Evolutionary conservation across 371 early-diverging fungal genomes (phyloP).

Genomic region (Apophysomyces sp.): DNA sequence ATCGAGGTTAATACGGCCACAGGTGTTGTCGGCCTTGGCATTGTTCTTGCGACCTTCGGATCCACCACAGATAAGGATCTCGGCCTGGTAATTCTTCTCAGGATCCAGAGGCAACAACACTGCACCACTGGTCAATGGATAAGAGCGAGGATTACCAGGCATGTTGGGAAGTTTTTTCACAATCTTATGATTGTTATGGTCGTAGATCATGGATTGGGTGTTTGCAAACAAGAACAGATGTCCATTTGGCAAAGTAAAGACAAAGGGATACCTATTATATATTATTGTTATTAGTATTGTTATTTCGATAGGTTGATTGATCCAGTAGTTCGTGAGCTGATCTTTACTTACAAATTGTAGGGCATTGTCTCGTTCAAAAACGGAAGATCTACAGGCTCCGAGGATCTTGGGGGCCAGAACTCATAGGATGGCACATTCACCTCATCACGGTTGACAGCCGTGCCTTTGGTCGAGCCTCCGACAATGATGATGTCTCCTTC

Average conservation of each 20-base stretch:
- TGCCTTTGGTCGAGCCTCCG: conserved; percentile 54
- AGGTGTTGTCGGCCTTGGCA: conserved; percentile 42
- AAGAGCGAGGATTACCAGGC: conserved; percentile 57
- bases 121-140: conserved; percentile 62
- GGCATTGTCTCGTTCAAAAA: conserved; percentile 63
- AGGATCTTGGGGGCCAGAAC: conserved; percentile 42
- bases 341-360: conserved; percentile 57
- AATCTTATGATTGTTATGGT: conserved; percentile 45
- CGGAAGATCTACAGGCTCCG: conserved; percentile 28
- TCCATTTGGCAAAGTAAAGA: conserved; percentile 51
- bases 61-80: conserved; percentile 66
- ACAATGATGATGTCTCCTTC: conserved; percentile 57
- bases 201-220: conserved; percentile 49
- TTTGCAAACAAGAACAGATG: conserved; percentile 59
- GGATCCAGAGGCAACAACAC: conserved; percentile 61
- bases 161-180: conserved; percentile 52
- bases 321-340: too few relatives aligned
- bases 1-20: conserved; percentile 55
- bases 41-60: conserved; percentile 38
- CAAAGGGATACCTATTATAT: conserved; percentile 48
- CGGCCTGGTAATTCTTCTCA: conserved; percentile 55
- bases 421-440: conserved; percentile 50
- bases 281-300: background rate
- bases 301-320: too few relatives aligned
- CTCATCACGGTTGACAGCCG: conserved; percentile 48